Base-by-base conservation (phyloP, 2,329 filamentous ascomycete genomes). In the Berkeleyomyces rouxiae region DNA sequence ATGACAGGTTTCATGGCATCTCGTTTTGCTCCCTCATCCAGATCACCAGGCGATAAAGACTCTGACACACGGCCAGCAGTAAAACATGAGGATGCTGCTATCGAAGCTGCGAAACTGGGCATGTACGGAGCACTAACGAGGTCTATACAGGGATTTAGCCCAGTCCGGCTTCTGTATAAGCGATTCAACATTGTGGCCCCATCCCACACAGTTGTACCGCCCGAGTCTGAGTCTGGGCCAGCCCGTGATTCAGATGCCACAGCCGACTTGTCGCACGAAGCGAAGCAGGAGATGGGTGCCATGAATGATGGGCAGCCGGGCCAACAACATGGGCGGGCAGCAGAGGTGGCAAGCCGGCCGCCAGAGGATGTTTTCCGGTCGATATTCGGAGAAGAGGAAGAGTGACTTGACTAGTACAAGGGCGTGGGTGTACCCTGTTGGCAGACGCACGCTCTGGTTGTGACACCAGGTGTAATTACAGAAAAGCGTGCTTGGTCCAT, bases 41-140 rank as follows among this genome's bases (percentile, higher is more conserved):
- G 61, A 1, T 36, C 40, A 36, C 37, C 61, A 58, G 16, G 4
- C 51, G 40, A 31, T 23, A 51, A 33, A 4, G 7, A 10, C 77
- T 80, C 0, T 68, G 74, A 7, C 69, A n/a, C 73, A 4, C 65
- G 70, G 6, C 63, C 69, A 0, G 69, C 72, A 9, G 60, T 70
- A 7, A 75, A 74, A 42, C 64, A 68, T 3, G 67, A 68, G 65
- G 87, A 96, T 69, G 86, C 91, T 0, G 89, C 90, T 9, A 87
- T 91, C 70, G 85, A 89, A 68, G 93, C 93, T 1, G 93, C 93
- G 6, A 88, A 81, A 69, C 76, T 96, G 70, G 90, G 90, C 63
- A 96, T 97, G 90, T 96, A 91, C 73, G 93, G 93, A 0, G 80
- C 84, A 11, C 81, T 97, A 82, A 99, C 93, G 2, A 79, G 93